Conservation (phyloP, 208 protist species). For the Crithidia bombi region DNA sequence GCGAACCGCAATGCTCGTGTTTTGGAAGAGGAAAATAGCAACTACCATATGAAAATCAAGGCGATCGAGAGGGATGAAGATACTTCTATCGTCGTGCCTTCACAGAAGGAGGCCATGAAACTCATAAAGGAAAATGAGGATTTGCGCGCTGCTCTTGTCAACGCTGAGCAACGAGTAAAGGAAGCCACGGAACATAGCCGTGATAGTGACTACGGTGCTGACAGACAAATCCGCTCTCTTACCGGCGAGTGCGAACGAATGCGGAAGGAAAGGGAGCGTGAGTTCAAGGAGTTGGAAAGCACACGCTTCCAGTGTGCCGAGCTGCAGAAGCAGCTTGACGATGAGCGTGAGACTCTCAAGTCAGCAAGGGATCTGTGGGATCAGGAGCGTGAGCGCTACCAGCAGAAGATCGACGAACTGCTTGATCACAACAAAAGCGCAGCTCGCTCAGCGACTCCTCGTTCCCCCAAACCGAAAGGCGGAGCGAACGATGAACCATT, state of each 20-base stretch:
- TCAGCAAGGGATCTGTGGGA: slow-evolving; percentile 53
- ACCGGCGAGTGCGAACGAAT: slow-evolving; percentile 34
- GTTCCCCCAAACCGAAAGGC: neutral
- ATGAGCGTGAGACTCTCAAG: slow-evolving; percentile 42
- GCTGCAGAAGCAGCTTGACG: slow-evolving; percentile 39
- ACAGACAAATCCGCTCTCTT: slow-evolving; percentile 25
- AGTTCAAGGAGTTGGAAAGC: slow-evolving; percentile 44
- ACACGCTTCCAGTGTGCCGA: slow-evolving; percentile 45
- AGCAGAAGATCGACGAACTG: slow-evolving; percentile 60
- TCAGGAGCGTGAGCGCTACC: slow-evolving; percentile 58
- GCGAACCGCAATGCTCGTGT: slow-evolving; percentile 78
- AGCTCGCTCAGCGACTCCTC: neutral
- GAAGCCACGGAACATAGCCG: slow-evolving; percentile 3
- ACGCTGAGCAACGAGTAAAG: slow-evolving; percentile 16
- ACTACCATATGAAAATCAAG: slow-evolving; percentile 51
- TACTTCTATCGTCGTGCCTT: slow-evolving; percentile 5
- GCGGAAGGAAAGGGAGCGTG: slow-evolving; percentile 36
- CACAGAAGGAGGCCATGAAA: slow-evolving; percentile 49
- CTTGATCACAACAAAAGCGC: slow-evolving; percentile 31
- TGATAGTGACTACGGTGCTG: slow-evolving; percentile 10
- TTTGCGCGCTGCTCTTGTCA: slow-evolving; percentile 30
- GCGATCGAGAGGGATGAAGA: slow-evolving; percentile 24
- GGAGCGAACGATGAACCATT: slow-evolving; percentile 27
- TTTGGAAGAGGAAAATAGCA: slow-evolving; percentile 82
- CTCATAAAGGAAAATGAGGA: slow-evolving; percentile 68